These are phyloP conservation scores for Fusarium sororula DNA, from an alignment of 2,329 filamentous ascomycete species.

Conservation along the genomic window DNA sequence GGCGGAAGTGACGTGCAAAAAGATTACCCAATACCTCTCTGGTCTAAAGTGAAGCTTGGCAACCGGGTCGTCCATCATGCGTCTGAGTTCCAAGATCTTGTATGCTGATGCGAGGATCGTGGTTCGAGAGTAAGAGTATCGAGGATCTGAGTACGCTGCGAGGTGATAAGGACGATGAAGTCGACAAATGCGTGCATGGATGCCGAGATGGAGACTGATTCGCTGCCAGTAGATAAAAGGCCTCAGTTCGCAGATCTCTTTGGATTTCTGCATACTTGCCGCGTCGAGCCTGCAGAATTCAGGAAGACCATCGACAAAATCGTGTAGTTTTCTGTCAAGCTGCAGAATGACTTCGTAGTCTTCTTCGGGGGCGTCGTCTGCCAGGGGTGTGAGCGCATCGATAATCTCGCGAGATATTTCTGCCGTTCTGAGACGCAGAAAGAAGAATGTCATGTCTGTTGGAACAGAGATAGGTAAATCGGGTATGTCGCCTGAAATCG, in stretches of 20 bases:
- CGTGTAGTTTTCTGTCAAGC: not conserved
- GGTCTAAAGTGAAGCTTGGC: not conserved
- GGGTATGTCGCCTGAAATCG: not conserved
- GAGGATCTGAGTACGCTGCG: not conserved
- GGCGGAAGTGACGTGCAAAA: conserved; percentile 1
- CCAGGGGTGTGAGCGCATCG: not conserved
- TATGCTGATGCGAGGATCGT: not conserved
- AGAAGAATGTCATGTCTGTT: conserved; percentile 4
- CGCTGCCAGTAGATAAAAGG: not conserved
- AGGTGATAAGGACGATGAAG: conserved; percentile 8
- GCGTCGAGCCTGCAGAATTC: not conserved
- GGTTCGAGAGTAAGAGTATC: not conserved
- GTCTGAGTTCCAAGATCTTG: not conserved
- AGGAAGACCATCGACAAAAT: not conserved
- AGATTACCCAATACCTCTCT: not conserved
- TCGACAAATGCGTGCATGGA: not conserved
- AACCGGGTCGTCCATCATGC: not conserved
- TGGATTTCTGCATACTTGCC: not conserved
- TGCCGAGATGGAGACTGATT: not conserved
- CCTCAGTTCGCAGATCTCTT: not conserved
- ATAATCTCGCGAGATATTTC: conserved; percentile 4
- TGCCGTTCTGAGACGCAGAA: not conserved
- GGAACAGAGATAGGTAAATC: not conserved
- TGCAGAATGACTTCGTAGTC: not conserved
- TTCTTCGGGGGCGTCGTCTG: not conserved